These are phyloP conservation scores for Aspergillus tamarii DNA, from an alignment of 2,329 filamentous ascomycete species.

Conservation along the genomic window DNA sequence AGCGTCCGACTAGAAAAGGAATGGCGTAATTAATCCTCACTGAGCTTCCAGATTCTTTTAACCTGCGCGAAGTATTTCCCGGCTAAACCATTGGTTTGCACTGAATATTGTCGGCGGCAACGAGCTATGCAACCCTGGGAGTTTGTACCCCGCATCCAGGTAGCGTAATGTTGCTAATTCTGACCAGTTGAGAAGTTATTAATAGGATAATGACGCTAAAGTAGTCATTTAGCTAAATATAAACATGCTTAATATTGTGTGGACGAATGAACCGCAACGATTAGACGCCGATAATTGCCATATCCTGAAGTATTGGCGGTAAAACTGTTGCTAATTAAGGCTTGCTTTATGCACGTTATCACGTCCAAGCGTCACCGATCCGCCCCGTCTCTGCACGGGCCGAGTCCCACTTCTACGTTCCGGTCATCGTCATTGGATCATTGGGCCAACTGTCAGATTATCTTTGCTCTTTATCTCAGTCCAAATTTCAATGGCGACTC, in stretches of 20 bases:
- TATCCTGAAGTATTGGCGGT: conserved; percentile 15
- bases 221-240: conserved; percentile 17
- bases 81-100: background rate
- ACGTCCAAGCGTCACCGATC: conserved; percentile 10
- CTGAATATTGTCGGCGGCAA: background rate
- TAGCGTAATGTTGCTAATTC: conserved; percentile 15
- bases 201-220: conserved; percentile 11
- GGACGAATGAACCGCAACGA: background rate
- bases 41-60: background rate
- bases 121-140: conserved; percentile 2
- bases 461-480: background rate
- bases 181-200: conserved; percentile 16
- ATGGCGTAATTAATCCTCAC: background rate
- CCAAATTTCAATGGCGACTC: background rate
- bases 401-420: conserved; percentile 8
- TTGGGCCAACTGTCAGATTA: background rate
- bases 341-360: background rate
- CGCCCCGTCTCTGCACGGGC: conserved; percentile 13
- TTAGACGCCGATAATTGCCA: conserved; percentile 6
- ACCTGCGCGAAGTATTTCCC: background rate
- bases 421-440: background rate
- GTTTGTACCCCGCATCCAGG: conserved; percentile 9
- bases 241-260: conserved; percentile 7
- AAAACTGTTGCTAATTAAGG: conserved; percentile 22
- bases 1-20: background rate